Evolutionary conservation across 2,329 filamentous ascomycete species (phyloP), one percentile per base, ranked within the genome.

Genomic region (Stachybotrys echinatus): DNA sequence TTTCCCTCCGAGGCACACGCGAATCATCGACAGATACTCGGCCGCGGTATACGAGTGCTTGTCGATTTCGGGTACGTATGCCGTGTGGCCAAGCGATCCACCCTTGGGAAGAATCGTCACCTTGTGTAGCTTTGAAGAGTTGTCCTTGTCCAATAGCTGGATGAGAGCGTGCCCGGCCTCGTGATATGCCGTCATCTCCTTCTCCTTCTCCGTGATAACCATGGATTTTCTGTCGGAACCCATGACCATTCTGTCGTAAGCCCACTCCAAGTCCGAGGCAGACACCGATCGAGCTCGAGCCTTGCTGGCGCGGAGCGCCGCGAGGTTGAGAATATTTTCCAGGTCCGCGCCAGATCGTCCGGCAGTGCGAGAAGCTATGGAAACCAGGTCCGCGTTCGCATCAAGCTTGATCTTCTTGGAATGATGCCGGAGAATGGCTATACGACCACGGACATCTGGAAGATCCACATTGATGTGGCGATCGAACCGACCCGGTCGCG

Each of bases 191-290:
- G 92, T 96, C 77, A 91, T 86, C 59, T 94, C 81, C 74, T 95
- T 97, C 72, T 99, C 94, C 72, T 95, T 91, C 55, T 92, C 84
- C 42, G 87, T 88, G 50, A 99, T 92, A 50, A 96, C 81, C 71
- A 92, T 90, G 58, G 87, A 95, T 66, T 85, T 88, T 64, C 87
- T 84, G 73, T 99, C 94, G 3, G 92, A 89, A 37, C 94, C 94
- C 90, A 99, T 96, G 67, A 96, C 87, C 48, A 99, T 89, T 72
- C 94, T 94, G 74, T 99, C 94, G 71, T 95, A 97, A 50, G 94
- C 94, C 92, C 92, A 99, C 59, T 96, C 92, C 55, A 97, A 85
- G 63, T 97, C 91, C 31, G 79, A 71, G 68, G 90, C 87, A 12
- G 81, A 80, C 48, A 99, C 89, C 43, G 85, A 80, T 52, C 76